Conservation (phyloP, 768 basidiomycete species). For the Boletellus emodensis region DNA sequence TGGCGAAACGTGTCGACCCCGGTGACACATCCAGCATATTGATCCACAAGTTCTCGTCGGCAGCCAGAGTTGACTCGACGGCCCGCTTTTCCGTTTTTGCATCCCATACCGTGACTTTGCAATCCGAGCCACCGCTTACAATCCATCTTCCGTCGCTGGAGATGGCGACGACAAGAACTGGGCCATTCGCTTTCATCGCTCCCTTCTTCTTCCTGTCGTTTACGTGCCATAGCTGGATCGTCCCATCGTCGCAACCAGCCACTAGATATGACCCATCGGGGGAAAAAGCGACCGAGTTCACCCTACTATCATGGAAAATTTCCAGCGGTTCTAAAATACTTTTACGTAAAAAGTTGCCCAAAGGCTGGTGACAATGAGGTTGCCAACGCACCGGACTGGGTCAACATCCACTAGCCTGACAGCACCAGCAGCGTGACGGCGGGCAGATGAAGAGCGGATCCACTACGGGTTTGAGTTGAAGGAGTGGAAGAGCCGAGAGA, state of each 20-base stretch:
- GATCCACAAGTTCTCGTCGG: constrained; percentile 1
- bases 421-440: not conserved
- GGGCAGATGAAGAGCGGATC: not conserved
- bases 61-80: not conserved
- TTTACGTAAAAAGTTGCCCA: constrained; percentile 1
- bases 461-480: not conserved
- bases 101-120: constrained; percentile 11
- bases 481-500: no score
- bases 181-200: constrained; percentile 5
- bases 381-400: constrained; percentile 1
- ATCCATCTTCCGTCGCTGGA: constrained; percentile 17
- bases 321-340: constrained; percentile 6
- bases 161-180: constrained; percentile 8
- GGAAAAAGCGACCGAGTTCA: constrained; percentile 15
- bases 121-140: constrained; percentile 9
- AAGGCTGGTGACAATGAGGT: not conserved
- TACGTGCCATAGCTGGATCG: constrained; percentile 11
- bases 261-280: constrained; percentile 11
- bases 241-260: constrained; percentile 11
- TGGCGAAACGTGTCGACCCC: constrained; percentile 15
- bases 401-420: constrained; percentile 1
- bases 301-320: not conserved
- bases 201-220: constrained; percentile 8
- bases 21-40: constrained; percentile 13
- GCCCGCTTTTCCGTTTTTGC: constrained; percentile 1